Evolutionary conservation across 768 basidiomycete genomes (phyloP).

Genomic region (Agrocybe pediades): DNA sequence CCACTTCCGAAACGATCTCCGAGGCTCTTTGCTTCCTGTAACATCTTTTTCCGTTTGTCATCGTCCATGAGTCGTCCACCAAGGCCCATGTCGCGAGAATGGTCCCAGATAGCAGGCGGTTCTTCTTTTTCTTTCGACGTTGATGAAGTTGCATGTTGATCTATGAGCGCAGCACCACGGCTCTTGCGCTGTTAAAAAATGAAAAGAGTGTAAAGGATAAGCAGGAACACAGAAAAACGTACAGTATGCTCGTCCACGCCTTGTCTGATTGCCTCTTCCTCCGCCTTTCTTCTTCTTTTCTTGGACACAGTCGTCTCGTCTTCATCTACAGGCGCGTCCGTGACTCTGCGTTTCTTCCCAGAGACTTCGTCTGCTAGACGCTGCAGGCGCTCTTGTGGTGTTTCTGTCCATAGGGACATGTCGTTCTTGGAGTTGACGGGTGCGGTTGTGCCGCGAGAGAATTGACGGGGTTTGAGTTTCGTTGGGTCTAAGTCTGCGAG

Average conservation of each 20-base stretch:
- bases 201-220: neutral
- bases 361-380: constrained; percentile 91
- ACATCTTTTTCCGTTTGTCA: constrained; percentile 69
- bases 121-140: constrained; percentile 51
- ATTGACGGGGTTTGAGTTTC: constrained; percentile 78
- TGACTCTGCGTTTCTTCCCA: constrained; percentile 83
- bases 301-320: constrained; percentile 44
- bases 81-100: constrained; percentile 84
- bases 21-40: constrained; percentile 80
- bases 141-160: constrained; percentile 43
- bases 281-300: constrained; percentile 60
- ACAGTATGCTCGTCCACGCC: constrained; percentile 85
- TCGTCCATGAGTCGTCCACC: constrained; percentile 92
- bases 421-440: constrained; percentile 48
- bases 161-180: constrained; percentile 57
- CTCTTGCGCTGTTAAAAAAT: constrained; percentile 37
- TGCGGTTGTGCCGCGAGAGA: constrained; percentile 57
- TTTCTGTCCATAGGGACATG: constrained; percentile 92
- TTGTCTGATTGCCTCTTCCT: constrained; percentile 64
- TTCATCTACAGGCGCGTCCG: constrained; percentile 47
- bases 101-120: constrained; percentile 82
- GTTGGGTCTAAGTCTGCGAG: constrained; percentile 80
- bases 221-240: constrained; percentile 23
- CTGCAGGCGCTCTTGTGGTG: constrained; percentile 89
- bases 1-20: constrained; percentile 83